Percentiles rank a stretch among this genome's conserved stretches.
phyloP scores from a whole-genome alignment of 495 filamentous ascomycete genomes.

The Neurospora sp. region DNA sequence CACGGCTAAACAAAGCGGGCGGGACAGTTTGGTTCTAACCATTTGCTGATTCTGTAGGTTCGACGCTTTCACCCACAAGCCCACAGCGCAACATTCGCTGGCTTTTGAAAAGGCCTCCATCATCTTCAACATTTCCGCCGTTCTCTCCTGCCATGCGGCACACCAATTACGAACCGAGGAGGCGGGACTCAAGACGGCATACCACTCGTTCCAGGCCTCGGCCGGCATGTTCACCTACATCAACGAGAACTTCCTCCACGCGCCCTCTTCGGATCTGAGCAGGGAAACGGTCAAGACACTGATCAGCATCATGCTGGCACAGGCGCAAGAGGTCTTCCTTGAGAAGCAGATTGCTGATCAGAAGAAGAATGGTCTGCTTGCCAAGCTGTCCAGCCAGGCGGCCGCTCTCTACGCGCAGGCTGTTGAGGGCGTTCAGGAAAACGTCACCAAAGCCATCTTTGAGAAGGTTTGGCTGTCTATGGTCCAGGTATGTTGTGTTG shows the following conservation, averaged over 20 bases:
- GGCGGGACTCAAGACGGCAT: conserved; percentile 85
- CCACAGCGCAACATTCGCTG: conserved; percentile 89
- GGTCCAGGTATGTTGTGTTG: conserved; percentile 49
- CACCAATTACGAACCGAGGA: conserved; percentile 88
- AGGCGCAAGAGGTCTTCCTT: conserved; percentile 92
- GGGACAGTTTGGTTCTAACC: conserved; percentile 10
- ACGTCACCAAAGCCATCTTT: conserved; percentile 83
- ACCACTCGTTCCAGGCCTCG: conserved; percentile 95
- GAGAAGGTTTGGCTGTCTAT: conserved; percentile 91
- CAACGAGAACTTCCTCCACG: conserved; percentile 97
- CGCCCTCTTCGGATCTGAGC: conserved; percentile 88
- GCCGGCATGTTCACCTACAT: conserved; percentile 99
- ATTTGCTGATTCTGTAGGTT: conserved; percentile 51
- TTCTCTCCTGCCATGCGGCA: conserved; percentile 91
- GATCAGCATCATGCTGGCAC: conserved; percentile 86
- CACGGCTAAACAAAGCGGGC: not conserved
- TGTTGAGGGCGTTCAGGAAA: conserved; percentile 81
- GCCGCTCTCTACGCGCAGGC: conserved; percentile 82
- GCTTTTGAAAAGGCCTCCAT: conserved; percentile 98
- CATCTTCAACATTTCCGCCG: conserved; percentile 98
- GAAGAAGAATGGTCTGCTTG: conserved; percentile 87
- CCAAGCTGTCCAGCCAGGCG: conserved; percentile 86
- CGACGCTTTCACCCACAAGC: conserved; percentile 95
- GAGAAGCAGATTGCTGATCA: conserved; percentile 91
- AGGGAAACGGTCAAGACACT: conserved; percentile 90